These are phyloP conservation scores for Aphanomyces stellatus DNA, from an alignment of 352 stramenopile genomes.

Conservation along the genomic window DNA sequence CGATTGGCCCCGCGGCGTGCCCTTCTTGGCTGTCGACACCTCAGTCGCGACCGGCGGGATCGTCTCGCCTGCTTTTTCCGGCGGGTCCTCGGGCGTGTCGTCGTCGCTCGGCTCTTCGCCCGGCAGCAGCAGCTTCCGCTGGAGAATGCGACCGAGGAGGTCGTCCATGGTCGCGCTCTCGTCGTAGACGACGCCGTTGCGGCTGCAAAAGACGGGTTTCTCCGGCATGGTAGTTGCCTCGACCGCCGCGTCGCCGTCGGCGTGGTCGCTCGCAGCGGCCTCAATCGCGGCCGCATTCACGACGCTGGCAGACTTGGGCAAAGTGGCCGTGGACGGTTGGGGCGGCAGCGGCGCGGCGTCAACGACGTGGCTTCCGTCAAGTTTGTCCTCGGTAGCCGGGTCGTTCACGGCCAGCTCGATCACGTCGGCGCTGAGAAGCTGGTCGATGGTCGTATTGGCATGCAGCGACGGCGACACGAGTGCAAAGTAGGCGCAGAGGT, in stretches of 20 bases:
- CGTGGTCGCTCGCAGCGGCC: no score
- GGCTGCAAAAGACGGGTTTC: not conserved
- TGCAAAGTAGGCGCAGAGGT: slow-evolving; percentile 45
- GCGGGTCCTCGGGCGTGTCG: not conserved
- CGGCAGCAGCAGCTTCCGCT: slow-evolving; percentile 7
- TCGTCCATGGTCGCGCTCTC: not conserved
- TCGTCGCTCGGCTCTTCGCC: slow-evolving; percentile 20
- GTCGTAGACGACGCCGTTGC: not conserved
- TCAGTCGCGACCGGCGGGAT: not conserved
- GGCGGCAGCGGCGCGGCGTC: not conserved
- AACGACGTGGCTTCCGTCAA: not conserved
- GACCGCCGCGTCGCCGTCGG: no score
- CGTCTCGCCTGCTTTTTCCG: not conserved
- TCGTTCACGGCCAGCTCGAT: slow-evolving; percentile 36
- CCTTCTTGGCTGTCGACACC: not conserved
- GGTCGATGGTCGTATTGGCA: slow-evolving; percentile 32
- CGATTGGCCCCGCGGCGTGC: not conserved
- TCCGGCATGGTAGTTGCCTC: no score
- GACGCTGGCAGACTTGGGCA: not conserved
- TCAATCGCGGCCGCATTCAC: no score
- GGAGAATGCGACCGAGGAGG: slow-evolving; percentile 1
- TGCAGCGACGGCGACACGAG: slow-evolving; percentile 20
- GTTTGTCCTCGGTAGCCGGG: not conserved
- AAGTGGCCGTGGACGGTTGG: not conserved
- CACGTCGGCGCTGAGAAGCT: slow-evolving; percentile 40